phyloP scores from a whole-genome alignment of 2,329 filamentous ascomycete species.

The Aspergillus luchuensis region DNA sequence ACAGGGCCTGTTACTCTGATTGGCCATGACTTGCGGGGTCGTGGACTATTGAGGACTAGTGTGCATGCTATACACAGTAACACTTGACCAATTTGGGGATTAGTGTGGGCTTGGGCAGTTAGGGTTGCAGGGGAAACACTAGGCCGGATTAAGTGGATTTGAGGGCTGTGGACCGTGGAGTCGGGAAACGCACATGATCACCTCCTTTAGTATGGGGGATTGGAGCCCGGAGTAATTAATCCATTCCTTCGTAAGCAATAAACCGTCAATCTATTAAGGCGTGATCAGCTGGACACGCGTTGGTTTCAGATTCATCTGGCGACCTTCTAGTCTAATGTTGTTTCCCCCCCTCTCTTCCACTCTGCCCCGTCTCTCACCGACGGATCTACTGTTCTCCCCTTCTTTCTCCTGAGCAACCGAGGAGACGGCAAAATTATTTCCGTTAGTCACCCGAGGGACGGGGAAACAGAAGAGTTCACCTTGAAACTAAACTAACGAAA shows the following conservation, averaged over 20 bases:
- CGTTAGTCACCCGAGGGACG: background rate
- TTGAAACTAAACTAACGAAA: too few species aligned
- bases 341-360: background rate
- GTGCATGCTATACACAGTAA: constrained; percentile 6
- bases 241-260: background rate
- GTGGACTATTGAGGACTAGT: constrained; percentile 5
- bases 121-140: constrained; percentile 15
- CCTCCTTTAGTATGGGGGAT: background rate
- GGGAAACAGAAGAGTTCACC: background rate
- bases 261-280: background rate
- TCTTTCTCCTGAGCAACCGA: background rate
- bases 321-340: background rate
- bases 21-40: constrained; percentile 23
- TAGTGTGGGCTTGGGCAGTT: constrained; percentile 6
- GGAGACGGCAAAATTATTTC: background rate
- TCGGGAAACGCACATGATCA: background rate
- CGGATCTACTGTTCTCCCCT: background rate
- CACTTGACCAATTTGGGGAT: background rate
- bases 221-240: background rate
- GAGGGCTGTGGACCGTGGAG: background rate
- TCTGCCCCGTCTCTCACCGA: background rate
- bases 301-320: constrained; percentile 1
- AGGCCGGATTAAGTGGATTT: background rate
- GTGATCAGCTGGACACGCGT: constrained; percentile 5
- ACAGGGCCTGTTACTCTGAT: constrained; percentile 2